phyloP scores from a whole-genome alignment of 2,329 filamentous ascomycete genomes.

The Alternaria consortialis region DNA sequence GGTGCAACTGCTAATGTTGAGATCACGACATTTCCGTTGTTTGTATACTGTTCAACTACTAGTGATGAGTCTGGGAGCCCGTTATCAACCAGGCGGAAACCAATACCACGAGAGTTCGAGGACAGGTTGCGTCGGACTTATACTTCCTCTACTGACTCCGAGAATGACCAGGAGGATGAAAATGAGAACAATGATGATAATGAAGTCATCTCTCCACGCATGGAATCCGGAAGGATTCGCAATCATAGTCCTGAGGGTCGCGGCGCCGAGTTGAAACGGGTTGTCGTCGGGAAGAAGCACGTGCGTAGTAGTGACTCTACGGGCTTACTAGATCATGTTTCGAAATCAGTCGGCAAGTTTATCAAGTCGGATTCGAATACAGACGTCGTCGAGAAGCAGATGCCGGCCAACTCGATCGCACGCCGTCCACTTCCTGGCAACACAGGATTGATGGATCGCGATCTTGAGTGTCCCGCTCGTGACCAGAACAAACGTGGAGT shows the following conservation, averaged over 20 bases:
- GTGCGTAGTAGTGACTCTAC: not conserved
- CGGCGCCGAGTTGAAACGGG: not conserved
- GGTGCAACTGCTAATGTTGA: rapidly evolving
- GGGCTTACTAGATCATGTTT: not conserved
- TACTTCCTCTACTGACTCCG: not conserved
- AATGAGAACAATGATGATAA: not conserved
- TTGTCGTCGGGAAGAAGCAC: not conserved
- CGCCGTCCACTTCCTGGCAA: not conserved
- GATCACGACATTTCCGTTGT: rapidly evolving
- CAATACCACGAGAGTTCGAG: not conserved
- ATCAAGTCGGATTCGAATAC: not conserved
- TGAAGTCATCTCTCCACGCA: not conserved
- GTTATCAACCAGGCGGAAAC: not conserved
- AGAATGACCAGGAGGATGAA: not conserved
- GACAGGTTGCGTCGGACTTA: not conserved
- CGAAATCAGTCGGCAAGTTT: not conserved
- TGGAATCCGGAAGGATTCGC: no score
- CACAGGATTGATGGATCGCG: not conserved
- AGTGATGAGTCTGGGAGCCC: not conserved
- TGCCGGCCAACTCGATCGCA: not conserved
- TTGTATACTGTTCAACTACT: not conserved
- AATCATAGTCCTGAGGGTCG: rapidly evolving
- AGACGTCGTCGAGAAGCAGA: not conserved
- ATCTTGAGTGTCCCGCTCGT: not conserved
- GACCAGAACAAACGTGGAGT: not conserved